Evolutionary conservation across 2,329 filamentous ascomycete genomes (phyloP).

Genomic region (Fusarium longipes): DNA sequence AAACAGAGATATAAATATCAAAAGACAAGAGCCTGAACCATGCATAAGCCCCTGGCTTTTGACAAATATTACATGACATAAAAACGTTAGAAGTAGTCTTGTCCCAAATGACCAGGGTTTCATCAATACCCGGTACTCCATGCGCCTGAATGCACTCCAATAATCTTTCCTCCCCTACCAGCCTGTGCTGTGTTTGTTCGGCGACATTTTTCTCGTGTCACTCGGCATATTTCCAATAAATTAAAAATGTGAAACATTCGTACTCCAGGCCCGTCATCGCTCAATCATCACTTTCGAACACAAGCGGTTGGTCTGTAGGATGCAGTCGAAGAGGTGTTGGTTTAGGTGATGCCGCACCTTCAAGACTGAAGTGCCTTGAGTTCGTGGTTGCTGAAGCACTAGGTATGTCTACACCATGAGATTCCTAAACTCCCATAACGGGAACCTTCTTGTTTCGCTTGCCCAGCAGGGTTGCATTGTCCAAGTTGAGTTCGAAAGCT

Average conservation of each 20-base stretch:
- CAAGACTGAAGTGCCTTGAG: constrained; percentile 21
- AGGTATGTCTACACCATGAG: constrained; percentile 19
- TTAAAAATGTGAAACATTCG: constrained; percentile 14
- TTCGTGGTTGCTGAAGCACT: constrained; percentile 6
- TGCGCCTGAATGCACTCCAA: constrained; percentile 43
- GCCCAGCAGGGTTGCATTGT: constrained; percentile 89
- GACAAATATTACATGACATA: constrained; percentile 41
- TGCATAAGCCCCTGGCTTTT: constrained; percentile 27
- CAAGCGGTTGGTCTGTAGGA: constrained; percentile 34
- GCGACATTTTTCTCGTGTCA: not conserved
- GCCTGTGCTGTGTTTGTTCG: not conserved
- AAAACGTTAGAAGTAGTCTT: constrained; percentile 34
- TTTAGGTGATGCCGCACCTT: constrained; percentile 27
- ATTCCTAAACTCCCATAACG: constrained; percentile 54
- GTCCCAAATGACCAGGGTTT: constrained; percentile 27
- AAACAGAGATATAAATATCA: constrained; percentile 30
- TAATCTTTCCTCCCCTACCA: constrained; percentile 15
- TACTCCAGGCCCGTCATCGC: constrained; percentile 1
- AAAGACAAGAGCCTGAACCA: constrained; percentile 27
- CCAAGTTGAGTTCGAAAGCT: constrained; percentile 90
- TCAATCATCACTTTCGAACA: constrained; percentile 29
- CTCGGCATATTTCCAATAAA: constrained; percentile 23
- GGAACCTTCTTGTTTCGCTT: constrained; percentile 69
- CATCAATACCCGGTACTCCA: constrained; percentile 43
- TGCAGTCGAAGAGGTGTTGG: constrained; percentile 16